These are phyloP conservation scores for Leccinum fibrillosum DNA, from an alignment of 768 basidiomycete genomes.

Conservation along the genomic window DNA sequence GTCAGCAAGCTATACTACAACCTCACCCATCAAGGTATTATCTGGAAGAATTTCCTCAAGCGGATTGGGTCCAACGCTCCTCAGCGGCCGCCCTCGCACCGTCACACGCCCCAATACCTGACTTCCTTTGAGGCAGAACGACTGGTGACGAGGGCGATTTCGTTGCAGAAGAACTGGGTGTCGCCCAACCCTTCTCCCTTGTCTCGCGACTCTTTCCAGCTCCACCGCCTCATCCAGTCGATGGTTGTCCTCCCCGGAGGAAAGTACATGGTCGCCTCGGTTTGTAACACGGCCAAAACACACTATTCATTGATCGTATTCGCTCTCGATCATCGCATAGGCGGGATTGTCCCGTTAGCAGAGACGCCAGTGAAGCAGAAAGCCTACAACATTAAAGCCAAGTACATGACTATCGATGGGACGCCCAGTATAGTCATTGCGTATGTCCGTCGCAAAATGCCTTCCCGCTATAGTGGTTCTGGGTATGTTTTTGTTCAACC, in stretches of 20 bases:
- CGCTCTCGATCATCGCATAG: conserved; percentile 49
- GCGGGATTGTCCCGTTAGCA: conserved; percentile 44
- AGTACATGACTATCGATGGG: conserved; percentile 49
- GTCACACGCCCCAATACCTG: conserved; percentile 35
- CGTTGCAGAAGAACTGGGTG: conserved; percentile 60
- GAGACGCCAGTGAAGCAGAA: conserved; percentile 47
- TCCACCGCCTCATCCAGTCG: conserved; percentile 41
- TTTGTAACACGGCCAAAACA: conserved; percentile 40
- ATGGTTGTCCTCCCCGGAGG: conserved; percentile 65
- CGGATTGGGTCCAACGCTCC: conserved; percentile 55
- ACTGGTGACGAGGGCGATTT: conserved; percentile 56
- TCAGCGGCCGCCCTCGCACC: conserved; percentile 56
- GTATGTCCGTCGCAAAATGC: conserved; percentile 41
- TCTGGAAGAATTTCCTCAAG: conserved; percentile 65
- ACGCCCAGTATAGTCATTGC: conserved; percentile 54
- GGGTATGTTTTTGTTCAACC: conserved; percentile 11
- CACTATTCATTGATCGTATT: conserved; percentile 53
- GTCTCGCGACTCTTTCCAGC: conserved; percentile 23
- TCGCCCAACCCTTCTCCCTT: conserved; percentile 34
- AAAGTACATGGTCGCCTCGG: conserved; percentile 63
- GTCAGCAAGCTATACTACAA: conserved; percentile 57
- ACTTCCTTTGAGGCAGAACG: conserved; percentile 47
- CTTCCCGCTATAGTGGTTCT: conserved; percentile 12
- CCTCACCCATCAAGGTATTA: conserved; percentile 62
- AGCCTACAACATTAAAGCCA: conserved; percentile 57